These are phyloP conservation scores for Botrytis sinoallii DNA, from an alignment of 2,329 filamentous ascomycete species.

Conservation along the genomic window DNA sequence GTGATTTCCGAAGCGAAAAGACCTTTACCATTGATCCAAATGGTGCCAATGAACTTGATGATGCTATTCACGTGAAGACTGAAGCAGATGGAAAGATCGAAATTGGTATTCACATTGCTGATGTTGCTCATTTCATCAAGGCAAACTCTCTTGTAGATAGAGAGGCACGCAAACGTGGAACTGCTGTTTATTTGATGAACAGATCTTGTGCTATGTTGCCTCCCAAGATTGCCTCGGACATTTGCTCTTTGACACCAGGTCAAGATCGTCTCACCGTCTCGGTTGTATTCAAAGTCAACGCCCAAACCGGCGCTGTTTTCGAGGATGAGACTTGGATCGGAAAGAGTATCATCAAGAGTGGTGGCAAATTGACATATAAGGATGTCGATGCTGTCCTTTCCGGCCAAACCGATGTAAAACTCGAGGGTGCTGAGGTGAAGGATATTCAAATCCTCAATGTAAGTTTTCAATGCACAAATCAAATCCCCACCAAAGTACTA, in stretches of 20 bases:
- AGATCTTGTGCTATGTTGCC: conserved; percentile 81
- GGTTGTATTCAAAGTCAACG: conserved; percentile 88
- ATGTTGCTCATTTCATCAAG: conserved; percentile 97
- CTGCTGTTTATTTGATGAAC: conserved; percentile 91
- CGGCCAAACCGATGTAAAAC: conserved; percentile 58
- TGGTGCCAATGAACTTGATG: conserved; percentile 82
- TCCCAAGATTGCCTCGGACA: conserved; percentile 75
- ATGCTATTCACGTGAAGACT: conserved; percentile 88
- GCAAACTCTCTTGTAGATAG: conserved; percentile 91
- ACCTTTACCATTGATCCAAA: conserved; percentile 92
- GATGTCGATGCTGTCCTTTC: conserved; percentile 81
- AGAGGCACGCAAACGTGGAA: conserved; percentile 96
- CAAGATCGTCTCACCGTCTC: conserved; percentile 88
- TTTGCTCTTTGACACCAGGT: conserved; percentile 84
- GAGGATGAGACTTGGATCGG: conserved; percentile 93
- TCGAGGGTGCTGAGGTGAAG: conserved; percentile 65
- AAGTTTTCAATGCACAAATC: conserved; percentile 37
- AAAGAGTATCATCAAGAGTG: conserved; percentile 89
- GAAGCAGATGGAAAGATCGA: conserved; percentile 83
- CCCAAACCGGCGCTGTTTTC: conserved; percentile 70
- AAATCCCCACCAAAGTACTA: conserved; percentile 24
- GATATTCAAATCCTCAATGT: conserved; percentile 78
- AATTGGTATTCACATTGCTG: conserved; percentile 90
- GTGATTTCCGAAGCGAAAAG: conserved; percentile 85
- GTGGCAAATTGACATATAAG: conserved; percentile 77